Percentiles rank a stretch among this genome's conserved stretches.
Evolutionary conservation across 768 basidiomycete genomes (phyloP).

Genomic region (Lentinus brumalis): DNA sequence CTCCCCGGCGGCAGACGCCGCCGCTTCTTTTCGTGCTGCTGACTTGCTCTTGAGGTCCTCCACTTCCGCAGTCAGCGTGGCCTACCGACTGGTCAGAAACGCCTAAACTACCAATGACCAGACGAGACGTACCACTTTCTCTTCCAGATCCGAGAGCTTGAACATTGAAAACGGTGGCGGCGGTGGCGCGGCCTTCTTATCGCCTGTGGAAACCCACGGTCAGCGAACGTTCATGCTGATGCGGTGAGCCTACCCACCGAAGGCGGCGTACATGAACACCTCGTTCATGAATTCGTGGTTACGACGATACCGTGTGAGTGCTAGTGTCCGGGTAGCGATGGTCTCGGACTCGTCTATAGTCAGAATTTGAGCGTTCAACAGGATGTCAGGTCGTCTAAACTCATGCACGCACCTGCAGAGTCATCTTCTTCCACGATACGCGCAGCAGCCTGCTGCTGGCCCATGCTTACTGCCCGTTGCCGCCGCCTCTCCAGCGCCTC

Average conservation of each 20-base stretch:
- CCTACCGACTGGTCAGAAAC: slow-evolving; percentile 35
- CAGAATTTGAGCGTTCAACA: not conserved
- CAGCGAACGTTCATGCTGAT: not conserved
- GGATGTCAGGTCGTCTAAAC: no score
- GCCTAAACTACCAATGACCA: no score
- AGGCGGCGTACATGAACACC: slow-evolving; percentile 74
- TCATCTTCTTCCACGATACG: slow-evolving; percentile 55
- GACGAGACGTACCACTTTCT: slow-evolving; percentile 49
- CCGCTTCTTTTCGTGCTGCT: slow-evolving; percentile 43
- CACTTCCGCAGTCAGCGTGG: slow-evolving; percentile 60
- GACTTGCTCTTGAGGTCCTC: slow-evolving; percentile 53
- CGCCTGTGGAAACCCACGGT: slow-evolving; percentile 35
- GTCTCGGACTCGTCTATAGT: slow-evolving; percentile 43
- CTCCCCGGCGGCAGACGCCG: slow-evolving; percentile 2
- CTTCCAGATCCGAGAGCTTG: slow-evolving; percentile 55
- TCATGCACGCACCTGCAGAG: slow-evolving; percentile 51
- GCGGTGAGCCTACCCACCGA: slow-evolving; percentile 39
- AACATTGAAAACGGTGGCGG: slow-evolving; percentile 62
- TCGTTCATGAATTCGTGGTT: slow-evolving; percentile 88
- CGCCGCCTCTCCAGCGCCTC: slow-evolving; percentile 66
- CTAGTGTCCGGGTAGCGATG: slow-evolving; percentile 73
- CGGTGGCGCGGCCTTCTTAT: slow-evolving; percentile 41
- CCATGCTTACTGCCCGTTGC: slow-evolving; percentile 46
- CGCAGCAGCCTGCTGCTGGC: slow-evolving; percentile 34
- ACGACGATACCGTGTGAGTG: slow-evolving; percentile 70